Base-by-base conservation (phyloP, 495 filamentous ascomycete genomes). In the Beverwykella pulmonaria region DNA sequence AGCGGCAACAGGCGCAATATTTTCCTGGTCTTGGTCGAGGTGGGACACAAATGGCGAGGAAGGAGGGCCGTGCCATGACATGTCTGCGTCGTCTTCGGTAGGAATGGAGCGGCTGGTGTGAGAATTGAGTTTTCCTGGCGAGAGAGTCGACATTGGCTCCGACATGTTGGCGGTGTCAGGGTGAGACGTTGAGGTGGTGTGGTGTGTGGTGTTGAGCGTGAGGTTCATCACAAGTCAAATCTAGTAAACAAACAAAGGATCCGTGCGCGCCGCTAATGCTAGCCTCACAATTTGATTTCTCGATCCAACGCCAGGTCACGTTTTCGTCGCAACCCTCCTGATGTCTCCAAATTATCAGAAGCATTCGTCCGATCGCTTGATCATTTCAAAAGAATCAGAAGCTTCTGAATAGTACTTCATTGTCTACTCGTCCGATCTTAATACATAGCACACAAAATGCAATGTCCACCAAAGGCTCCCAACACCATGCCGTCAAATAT, bases 21-120 rank as follows among this genome's bases (percentile, higher is more conserved):
- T 73, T 46, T 71, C 68, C 39, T 72, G 62, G 61, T 72, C 74
- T 22, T 44, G 12, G 53, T 77, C 75, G 19, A 75, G 19, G 41
- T 68, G 47, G 10, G 61, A 67, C 7, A 76, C 55, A 59, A 79
- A 79, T 29, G 77, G 77, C 36, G 77, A 79, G 59, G 73, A 75
- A 0, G 73, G 73, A 15, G 75, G 74, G 17, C 73, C 73, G 58
- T 75, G 69, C 61, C 61, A 71, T 20, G 69, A 58, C 29, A 68
- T 69, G 20, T 70, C 69, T 20, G 26, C 10, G 48, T 70, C 70
- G 23, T 74, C 69, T 34, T 68, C 60, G 10, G 10, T 65, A 19
- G 50, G 14, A 39, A 53, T 62, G 8, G 19, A 7, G 15, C 25
- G 22, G 9, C 9, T 12, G 22, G 25, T 10, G 39, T 12, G 8